Conservation (phyloP, 192 early-diverging fungal species). For the Coemansia umbellata region DNA sequence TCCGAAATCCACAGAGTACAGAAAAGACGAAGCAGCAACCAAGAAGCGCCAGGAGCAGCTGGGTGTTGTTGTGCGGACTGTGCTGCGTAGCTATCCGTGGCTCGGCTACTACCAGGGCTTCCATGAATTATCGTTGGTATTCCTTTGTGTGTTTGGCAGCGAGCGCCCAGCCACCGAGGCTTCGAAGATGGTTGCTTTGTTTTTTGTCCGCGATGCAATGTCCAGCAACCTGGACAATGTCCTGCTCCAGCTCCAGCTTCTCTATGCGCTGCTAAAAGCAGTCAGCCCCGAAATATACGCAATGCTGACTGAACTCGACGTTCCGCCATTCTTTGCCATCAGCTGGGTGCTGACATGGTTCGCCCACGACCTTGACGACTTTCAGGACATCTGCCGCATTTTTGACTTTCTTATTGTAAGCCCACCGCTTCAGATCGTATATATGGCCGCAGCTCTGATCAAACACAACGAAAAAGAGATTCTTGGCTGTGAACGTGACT, state of each 20-base stretch:
- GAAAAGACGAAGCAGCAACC: conserved; percentile 22
- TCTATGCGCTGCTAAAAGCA: conserved; percentile 24
- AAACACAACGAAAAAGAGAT: conserved; percentile 17
- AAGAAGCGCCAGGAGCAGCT: conserved; percentile 53
- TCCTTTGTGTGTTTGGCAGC: conserved; percentile 56
- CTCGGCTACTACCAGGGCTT: conserved; percentile 69
- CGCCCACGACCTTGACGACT: conserved; percentile 59
- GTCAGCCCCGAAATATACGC: conserved; percentile 28
- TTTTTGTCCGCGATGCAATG: conserved; percentile 51
- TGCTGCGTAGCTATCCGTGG: conserved; percentile 57
- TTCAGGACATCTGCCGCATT: conserved; percentile 52
- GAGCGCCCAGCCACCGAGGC: conserved; percentile 53
- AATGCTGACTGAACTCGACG: conserved; percentile 34
- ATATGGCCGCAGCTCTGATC: conserved; percentile 57
- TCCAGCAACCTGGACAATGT: conserved; percentile 32
- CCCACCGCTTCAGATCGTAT: conserved; percentile 59
- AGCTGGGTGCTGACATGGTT: conserved; percentile 77
- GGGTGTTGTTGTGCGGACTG: conserved; percentile 41
- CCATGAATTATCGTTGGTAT: conserved; percentile 50
- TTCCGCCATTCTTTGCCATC: conserved; percentile 65
- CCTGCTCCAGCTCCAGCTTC: conserved; percentile 32
- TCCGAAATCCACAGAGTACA: conserved; percentile 22
- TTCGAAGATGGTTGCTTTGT: conserved; percentile 54
- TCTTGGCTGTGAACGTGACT: conserved; percentile 36
- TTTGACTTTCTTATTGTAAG: conserved; percentile 63